phyloP scores from a whole-genome alignment of 2,329 filamentous ascomycete genomes.

The Xylaria sp. region DNA sequence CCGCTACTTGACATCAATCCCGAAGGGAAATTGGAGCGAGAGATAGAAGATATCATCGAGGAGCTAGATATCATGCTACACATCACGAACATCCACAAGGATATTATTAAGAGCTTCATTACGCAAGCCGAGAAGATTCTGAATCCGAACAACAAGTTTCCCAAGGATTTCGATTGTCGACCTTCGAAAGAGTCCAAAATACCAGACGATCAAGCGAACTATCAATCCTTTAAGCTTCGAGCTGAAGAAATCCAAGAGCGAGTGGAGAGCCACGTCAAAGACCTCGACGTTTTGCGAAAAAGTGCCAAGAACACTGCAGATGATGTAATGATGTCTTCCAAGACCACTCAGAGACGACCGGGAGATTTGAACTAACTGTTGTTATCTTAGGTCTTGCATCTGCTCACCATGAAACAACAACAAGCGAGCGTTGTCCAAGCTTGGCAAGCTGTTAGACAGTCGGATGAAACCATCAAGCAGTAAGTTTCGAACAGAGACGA shows the following conservation, averaged over 20 bases:
- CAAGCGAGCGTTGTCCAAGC: slow-evolving; percentile 59
- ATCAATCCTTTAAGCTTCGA: slow-evolving; percentile 46
- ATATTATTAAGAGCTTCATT: slow-evolving; percentile 48
- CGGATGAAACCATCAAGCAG: slow-evolving; percentile 55
- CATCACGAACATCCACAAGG: slow-evolving; percentile 52
- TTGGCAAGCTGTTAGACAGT: slow-evolving; percentile 54
- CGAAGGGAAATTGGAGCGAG: slow-evolving; percentile 56
- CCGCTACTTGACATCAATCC: slow-evolving; percentile 55
- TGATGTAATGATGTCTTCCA: slow-evolving; percentile 42
- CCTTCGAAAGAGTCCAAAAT: neutral
- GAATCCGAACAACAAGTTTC: slow-evolving; percentile 37
- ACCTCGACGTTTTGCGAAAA: slow-evolving; percentile 50
- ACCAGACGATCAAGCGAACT: slow-evolving; percentile 28
- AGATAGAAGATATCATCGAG: slow-evolving; percentile 60
- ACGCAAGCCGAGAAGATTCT: slow-evolving; percentile 42
- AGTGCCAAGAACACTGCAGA: slow-evolving; percentile 46
- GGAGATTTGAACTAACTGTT: slow-evolving; percentile 2
- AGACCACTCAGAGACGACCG: neutral
- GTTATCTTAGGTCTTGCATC: slow-evolving; percentile 52
- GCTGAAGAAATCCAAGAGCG: slow-evolving; percentile 46
- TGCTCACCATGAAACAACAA: slow-evolving; percentile 58
- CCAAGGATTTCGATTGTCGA: slow-evolving; percentile 8
- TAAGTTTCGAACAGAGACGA: neutral
- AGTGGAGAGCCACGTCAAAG: slow-evolving; percentile 47
- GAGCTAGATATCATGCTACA: slow-evolving; percentile 60